Evolutionary conservation across 805 yeast species (phyloP), one percentile per base, ranked within the genome.

Genomic region (Schwanniomyces vanrijiae): DNA sequence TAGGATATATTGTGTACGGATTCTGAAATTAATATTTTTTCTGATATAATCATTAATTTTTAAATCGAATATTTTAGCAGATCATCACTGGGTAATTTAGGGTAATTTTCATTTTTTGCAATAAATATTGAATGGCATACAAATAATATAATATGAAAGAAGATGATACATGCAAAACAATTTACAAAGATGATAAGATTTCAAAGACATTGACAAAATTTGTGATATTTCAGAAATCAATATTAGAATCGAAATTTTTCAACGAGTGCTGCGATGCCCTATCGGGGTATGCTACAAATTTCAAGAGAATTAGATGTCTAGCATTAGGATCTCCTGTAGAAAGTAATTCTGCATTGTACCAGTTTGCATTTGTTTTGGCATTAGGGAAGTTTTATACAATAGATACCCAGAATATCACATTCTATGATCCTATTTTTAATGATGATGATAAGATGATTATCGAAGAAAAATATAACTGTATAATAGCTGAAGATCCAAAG

Each of bases 251-350:
- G 5, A 42, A 43, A 3, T 48, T 77, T 49, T 64, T 67, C 44
- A n/a, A 47, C 7, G 59, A 63, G 16, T 37, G 25, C 20, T 20
- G 39, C 8, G 25, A 19, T 9, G 19, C 20, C 3, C n/a, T 20
- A 20, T 14, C 14, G 6, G 25, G 11, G 10, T 37, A 4, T 21
- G 25, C 25, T 20, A 13, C 24, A 5, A 38, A 44, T n/a, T 39
- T 59, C 28, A 47, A 53, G 4, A 54, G 48, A 22, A 73, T 88
- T 50, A 68, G 90, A 54, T 87, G 92, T 55, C 62, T 88, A 25
- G 95, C 92, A 0, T 66, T 88, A 18, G 96, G 95, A 0, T 73
- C 82, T 4, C 86, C 89, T 3, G 62, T 77, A 11, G 77, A 77
- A 5, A 84, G 80, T 45, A 61, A 57, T n/a, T 77, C 79, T 20